Evolutionary conservation across 768 basidiomycete species (phyloP), one percentile per base, ranked within the genome.

Genomic region (Serendipita sp.): DNA sequence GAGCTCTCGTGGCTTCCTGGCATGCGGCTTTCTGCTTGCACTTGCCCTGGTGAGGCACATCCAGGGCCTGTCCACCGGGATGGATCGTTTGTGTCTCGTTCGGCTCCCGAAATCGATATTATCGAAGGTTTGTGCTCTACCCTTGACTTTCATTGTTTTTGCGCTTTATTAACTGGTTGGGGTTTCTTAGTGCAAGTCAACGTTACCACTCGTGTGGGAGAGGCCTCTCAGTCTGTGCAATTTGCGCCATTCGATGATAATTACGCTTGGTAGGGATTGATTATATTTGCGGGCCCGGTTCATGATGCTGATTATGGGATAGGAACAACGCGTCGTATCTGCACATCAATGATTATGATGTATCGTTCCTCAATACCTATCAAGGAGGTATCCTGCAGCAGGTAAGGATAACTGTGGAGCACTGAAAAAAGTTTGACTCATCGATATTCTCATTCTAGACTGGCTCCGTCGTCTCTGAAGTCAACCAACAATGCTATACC

Each of bases 51-150:
- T 30, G 88, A 94, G 74, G 89, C 91, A 69, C 93, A 96, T 73
- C 94, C 94, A 2, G 94, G 94, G 7, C 93, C 93, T 18, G 73
- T 83, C 56, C 84, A 86, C 66, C 66, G 75, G 0, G 88, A 95
- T 68, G 92, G 92, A 37, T 79, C 85, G 2, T 93, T 83, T 70
- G 83, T 87, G 28, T 92, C 90, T 10, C 82, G 92, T 62, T 73
- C 86, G 32, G 88, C 92, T 2, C 92, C 92, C 1, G 92, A 95
- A 74, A 92, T 95, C 45, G 92, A 95, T 78, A 78, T 92, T 35
- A 85, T 94, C 71, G 92, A 94, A 76, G 87, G 91, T 8, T 83
- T 85, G 75, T 86, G 7, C 4, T 32, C 48, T 51, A n/a, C n/a
- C 24, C 24, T 24, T 24, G 24, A 24, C 24, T 24, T 24, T 46